A percentile compares a stretch with the other conserved stretches of the same genome.
These are phyloP conservation scores for Diaporthe humulicola DNA, from an alignment of 2,329 filamentous ascomycete species.

Conservation along the genomic window DNA sequence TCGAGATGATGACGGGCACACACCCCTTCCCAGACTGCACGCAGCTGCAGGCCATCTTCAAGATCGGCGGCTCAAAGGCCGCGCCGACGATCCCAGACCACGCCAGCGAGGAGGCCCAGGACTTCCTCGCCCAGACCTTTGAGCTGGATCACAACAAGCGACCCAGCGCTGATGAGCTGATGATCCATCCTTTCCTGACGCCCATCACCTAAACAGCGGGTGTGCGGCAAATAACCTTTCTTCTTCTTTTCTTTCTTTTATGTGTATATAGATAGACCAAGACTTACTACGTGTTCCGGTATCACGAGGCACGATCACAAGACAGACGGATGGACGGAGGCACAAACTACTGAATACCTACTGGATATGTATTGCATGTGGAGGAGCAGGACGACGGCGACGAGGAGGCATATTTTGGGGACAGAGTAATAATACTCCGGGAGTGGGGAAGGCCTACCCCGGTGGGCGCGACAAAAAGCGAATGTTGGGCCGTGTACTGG, in stretches of 20 bases:
- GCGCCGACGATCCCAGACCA: slow-evolving; percentile 90
- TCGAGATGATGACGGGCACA: slow-evolving; percentile 98
- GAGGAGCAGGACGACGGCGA: background rate
- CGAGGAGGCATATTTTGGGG: slow-evolving; percentile 1
- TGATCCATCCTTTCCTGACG: slow-evolving; percentile 85
- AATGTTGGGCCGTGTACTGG: slow-evolving; percentile 30
- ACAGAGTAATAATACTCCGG: slow-evolving; percentile 17
- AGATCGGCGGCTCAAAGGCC: slow-evolving; percentile 91
- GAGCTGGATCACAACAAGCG: slow-evolving; percentile 95
- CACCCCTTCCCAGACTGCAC: slow-evolving; percentile 98
- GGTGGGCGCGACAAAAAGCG: slow-evolving; percentile 9
- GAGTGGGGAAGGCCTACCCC: slow-evolving; percentile 17
- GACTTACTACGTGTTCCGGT: slow-evolving; percentile 33
- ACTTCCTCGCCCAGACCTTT: slow-evolving; percentile 90
- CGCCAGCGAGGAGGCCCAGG: slow-evolving; percentile 85
- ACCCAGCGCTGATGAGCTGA: slow-evolving; percentile 91
- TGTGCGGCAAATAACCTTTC: background rate
- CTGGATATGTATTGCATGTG: slow-evolving; percentile 33
- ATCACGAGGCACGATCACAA: slow-evolving; percentile 34
- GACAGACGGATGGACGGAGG: slow-evolving; percentile 10
- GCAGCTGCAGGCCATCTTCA: slow-evolving; percentile 98
- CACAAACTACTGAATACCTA: slow-evolving; percentile 32
- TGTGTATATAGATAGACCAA: slow-evolving; percentile 38
- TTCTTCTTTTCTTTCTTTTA: slow-evolving; percentile 5
- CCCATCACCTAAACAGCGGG: slow-evolving; percentile 68